These are phyloP conservation scores for Pseudonitzschia pungens DNA, from an alignment of 108 stramenopile genomes.

Conservation along the genomic window DNA sequence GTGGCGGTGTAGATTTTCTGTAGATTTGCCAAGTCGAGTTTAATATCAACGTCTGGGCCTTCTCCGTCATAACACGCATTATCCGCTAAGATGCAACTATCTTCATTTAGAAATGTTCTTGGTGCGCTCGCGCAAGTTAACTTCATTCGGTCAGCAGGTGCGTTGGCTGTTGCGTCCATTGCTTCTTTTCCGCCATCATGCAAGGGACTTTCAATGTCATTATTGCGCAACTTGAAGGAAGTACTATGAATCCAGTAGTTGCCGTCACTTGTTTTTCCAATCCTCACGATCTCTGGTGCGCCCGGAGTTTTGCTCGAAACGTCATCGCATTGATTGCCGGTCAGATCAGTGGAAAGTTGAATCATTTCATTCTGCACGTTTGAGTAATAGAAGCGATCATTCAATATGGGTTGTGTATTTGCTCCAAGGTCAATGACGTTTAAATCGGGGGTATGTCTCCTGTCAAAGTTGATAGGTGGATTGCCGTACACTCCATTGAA, in stretches of 20 bases:
- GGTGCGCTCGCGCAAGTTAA: slow-evolving; percentile 41
- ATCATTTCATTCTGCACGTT: not conserved
- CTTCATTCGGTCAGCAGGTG: not conserved
- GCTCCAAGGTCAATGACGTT: not conserved
- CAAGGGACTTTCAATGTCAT: slow-evolving; percentile 44
- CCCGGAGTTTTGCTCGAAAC: slow-evolving; percentile 3
- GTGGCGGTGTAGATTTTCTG: slow-evolving; percentile 1
- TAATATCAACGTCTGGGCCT: not conserved
- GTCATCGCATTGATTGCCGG: not conserved
- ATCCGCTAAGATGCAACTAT: slow-evolving; percentile 39
- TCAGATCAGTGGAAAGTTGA: slow-evolving; percentile 8
- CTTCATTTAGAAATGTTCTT: slow-evolving; percentile 56
- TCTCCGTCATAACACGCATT: slow-evolving; percentile 4
- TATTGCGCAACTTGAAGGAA: slow-evolving; percentile 36
- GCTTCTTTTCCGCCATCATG: slow-evolving; percentile 47
- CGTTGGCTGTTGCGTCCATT: slow-evolving; percentile 9
- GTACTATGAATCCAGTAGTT: slow-evolving; percentile 32
- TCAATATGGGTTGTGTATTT: not conserved
- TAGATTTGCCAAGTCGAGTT: not conserved
- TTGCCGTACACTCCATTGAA: slow-evolving; percentile 8
- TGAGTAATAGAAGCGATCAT: slow-evolving; percentile 1
- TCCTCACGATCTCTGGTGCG: not conserved
- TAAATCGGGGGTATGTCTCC: slow-evolving; percentile 2
- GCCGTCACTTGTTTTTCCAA: not conserved
- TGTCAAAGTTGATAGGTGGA: slow-evolving; percentile 3